These are phyloP conservation scores for Xylariaceae sp. DNA, from an alignment of 2,329 filamentous ascomycete species.

Conservation along the genomic window DNA sequence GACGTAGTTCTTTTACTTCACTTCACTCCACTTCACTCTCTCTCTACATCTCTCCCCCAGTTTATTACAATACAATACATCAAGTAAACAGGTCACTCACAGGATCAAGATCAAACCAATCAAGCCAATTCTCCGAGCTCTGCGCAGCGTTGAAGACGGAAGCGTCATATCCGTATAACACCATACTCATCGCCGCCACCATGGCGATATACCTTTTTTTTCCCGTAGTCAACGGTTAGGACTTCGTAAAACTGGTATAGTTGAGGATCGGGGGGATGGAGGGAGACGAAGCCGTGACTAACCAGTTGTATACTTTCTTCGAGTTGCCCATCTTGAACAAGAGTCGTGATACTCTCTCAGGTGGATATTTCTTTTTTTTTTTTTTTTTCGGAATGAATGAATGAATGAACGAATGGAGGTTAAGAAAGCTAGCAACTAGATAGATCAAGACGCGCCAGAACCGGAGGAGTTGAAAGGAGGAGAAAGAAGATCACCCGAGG, in stretches of 20 bases:
- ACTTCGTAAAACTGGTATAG: slow-evolving; percentile 2
- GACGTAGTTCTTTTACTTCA: too few species aligned
- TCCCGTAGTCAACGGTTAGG: background rate
- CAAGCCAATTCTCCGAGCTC: slow-evolving; percentile 60
- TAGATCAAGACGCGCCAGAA: too few species aligned
- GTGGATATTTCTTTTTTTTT: too few species aligned
- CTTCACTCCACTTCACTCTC: too few species aligned
- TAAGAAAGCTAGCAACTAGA: too few species aligned
- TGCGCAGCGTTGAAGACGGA: slow-evolving; percentile 69
- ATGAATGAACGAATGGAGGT: too few species aligned
- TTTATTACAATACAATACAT: background rate
- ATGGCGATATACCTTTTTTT: slow-evolving; percentile 59
- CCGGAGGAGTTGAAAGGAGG: too few species aligned
- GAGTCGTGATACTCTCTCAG: too few species aligned
- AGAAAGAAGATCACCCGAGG: too few species aligned
- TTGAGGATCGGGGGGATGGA: background rate
- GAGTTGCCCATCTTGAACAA: slow-evolving; percentile 32
- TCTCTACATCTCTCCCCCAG: too few species aligned
- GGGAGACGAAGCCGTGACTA: slow-evolving; percentile 3
- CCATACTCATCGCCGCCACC: slow-evolving; percentile 68
- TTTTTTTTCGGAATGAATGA: too few species aligned
- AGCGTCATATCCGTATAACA: slow-evolving; percentile 69
- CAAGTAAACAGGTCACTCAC: slow-evolving; percentile 21
- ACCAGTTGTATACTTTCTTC: slow-evolving; percentile 44
- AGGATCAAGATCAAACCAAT: slow-evolving; percentile 51